Evolutionary conservation across 2,329 filamentous ascomycete genomes (phyloP).

Genomic region (Hyphodiscus sp.): DNA sequence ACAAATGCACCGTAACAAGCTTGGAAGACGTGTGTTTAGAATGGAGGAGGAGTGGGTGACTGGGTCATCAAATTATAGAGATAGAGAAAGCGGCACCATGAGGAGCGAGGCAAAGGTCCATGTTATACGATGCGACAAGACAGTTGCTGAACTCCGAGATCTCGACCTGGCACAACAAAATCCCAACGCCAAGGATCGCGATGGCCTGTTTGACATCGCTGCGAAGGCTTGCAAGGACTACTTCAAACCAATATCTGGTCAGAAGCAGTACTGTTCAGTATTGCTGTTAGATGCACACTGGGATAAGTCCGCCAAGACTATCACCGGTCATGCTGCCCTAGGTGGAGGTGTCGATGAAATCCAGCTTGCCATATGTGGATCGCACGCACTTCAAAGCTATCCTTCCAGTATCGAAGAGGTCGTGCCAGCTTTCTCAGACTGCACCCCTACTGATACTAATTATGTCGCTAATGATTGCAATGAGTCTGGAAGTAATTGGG

Average conservation of each 20-base stretch:
- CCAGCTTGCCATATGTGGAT: constrained; percentile 84
- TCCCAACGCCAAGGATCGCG: constrained; percentile 58
- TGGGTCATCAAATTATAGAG: constrained; percentile 71
- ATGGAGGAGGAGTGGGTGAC: constrained; percentile 94
- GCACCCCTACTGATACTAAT: constrained; percentile 77
- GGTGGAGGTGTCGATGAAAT: constrained; percentile 69
- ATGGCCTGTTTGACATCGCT: constrained; percentile 71
- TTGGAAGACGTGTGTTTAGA: constrained; percentile 79
- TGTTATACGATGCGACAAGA: constrained; percentile 75
- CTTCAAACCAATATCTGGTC: constrained; percentile 67
- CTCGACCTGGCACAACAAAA: constrained; percentile 76
- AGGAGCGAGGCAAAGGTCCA: constrained; percentile 89
- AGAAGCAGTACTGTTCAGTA: constrained; percentile 83
- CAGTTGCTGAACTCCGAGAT: constrained; percentile 74
- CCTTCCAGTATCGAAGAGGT: constrained; percentile 86
- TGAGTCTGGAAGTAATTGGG: constrained; percentile 87
- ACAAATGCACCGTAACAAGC: constrained; percentile 86
- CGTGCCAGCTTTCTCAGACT: constrained; percentile 81
- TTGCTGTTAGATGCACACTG: constrained; percentile 84
- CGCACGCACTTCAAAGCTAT: constrained; percentile 86
- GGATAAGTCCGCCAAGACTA: constrained; percentile 64
- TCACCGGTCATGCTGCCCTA: constrained; percentile 78
- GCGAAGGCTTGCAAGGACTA: constrained; percentile 70
- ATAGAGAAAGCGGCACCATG: constrained; percentile 64
- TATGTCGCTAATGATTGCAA: constrained; percentile 80